Evolutionary conservation across 495 filamentous ascomycete genomes (phyloP).

Genomic region (Hypoxylon trugodes): DNA sequence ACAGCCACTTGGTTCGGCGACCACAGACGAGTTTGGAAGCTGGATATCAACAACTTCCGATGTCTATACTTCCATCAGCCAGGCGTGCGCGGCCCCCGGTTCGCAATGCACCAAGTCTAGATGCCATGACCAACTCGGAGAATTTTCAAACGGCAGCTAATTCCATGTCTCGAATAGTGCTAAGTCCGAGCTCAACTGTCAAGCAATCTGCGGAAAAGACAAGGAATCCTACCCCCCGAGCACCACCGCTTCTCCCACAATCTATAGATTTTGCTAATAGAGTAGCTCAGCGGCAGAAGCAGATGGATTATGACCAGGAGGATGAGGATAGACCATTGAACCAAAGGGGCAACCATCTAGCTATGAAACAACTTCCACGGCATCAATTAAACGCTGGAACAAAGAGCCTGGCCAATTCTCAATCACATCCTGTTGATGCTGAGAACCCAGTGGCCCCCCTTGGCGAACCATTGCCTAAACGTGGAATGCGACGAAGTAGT

Average conservation of each 20-base stretch:
- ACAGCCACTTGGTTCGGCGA: background rate
- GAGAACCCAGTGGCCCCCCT: background rate
- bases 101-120: background rate
- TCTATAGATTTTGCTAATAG: constrained; percentile 27
- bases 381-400: background rate
- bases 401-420: background rate
- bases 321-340: background rate
- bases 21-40: background rate
- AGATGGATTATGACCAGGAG: background rate
- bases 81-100: background rate
- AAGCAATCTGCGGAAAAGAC: background rate
- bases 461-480: background rate
- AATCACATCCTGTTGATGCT: background rate
- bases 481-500: background rate
- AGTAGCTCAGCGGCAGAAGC: constrained; percentile 8
- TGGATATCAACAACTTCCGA: background rate
- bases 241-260: constrained; percentile 11
- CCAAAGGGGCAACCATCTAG: background rate
- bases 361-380: background rate
- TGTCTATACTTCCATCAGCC: background rate
- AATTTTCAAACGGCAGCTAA: background rate
- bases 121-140: background rate
- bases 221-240: background rate
- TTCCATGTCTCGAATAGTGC: background rate
- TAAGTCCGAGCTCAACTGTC: constrained; percentile 8